Evolutionary conservation across 495 filamentous ascomycete species (phyloP).

Genomic region (Thermothielavioides terrestris): DNA sequence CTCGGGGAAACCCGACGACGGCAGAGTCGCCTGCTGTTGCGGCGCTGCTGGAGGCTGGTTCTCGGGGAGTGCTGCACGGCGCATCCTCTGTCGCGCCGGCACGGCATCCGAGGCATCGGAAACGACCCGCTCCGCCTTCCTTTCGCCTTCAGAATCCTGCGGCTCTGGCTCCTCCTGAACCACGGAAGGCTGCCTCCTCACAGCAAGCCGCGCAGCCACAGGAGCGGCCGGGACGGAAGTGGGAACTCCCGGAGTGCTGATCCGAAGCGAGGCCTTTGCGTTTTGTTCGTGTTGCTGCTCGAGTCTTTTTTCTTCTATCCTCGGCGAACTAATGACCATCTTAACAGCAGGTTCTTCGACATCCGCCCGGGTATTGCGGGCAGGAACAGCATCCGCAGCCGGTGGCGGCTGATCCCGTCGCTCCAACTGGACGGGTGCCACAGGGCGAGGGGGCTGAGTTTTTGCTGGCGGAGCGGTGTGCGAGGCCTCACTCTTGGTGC

Average conservation of each 20-base stretch:
- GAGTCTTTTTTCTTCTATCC: conserved; percentile 9
- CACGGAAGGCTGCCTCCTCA: conserved; percentile 51
- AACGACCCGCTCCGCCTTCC: conserved; percentile 10
- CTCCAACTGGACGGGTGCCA: conserved; percentile 1
- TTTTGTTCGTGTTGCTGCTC: conserved; percentile 8
- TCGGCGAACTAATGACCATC: conserved; percentile 14
- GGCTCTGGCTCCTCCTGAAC: conserved; percentile 54
- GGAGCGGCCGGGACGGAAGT: not conserved
- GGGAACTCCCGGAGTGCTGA: not conserved
- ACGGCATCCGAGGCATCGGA: conserved; percentile 26
- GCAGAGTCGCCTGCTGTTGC: not conserved
- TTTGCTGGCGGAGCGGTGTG: conserved; percentile 27
- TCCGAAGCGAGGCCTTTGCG: not conserved
- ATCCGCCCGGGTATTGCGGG: not conserved
- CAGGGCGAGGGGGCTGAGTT: conserved; percentile 17
- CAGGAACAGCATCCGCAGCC: not conserved
- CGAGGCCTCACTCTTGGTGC: conserved; percentile 19
- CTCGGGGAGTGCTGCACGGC: not conserved
- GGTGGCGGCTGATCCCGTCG: not conserved
- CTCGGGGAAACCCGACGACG: not conserved
- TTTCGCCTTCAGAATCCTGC: conserved; percentile 23
- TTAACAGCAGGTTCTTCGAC: conserved; percentile 12
- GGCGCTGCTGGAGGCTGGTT: not conserved
- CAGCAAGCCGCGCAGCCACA: conserved; percentile 3
- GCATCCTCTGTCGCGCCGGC: conserved; percentile 25